Evolutionary conservation across 345 rosid genomes (phyloP).

Genomic region (Aurinia saxatilis): DNA sequence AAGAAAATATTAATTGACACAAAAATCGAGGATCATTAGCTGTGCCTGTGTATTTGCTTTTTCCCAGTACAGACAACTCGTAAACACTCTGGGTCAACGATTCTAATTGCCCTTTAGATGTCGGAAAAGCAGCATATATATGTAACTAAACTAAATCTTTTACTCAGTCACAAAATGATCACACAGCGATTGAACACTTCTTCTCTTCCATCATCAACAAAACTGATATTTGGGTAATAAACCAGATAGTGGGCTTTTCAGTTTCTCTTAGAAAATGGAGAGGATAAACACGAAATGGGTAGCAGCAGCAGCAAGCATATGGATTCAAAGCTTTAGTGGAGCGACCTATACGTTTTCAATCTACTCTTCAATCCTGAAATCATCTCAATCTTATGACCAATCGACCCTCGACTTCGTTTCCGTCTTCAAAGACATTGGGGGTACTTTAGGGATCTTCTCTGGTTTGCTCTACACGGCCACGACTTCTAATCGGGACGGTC

Average conservation of each 20-base stretch:
- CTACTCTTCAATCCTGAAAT: conserved; percentile 75
- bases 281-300: conserved; percentile 51
- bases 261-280: not conserved
- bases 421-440: conserved; percentile 93
- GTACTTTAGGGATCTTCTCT: conserved; percentile 66
- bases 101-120: not conserved
- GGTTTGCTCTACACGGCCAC: conserved; percentile 68
- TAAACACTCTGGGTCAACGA: not conserved
- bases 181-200: not conserved
- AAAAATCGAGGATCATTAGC: too few species aligned
- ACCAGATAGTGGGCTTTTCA: too few species aligned
- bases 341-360: conserved; percentile 74
- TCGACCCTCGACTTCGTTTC: conserved; percentile 90
- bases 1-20: too few species aligned
- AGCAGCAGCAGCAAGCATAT: conserved; percentile 81
- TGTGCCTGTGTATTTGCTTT: too few species aligned
- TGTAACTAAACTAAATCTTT: not conserved
- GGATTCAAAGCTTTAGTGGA: conserved; percentile 83
- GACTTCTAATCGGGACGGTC: conserved; percentile 22
- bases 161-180: not conserved
- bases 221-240: not conserved
- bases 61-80: too few species aligned
- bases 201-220: not conserved
- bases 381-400: conserved; percentile 76
- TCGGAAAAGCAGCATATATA: not conserved